Evolutionary conservation across 768 basidiomycete genomes (phyloP).

Genomic region (Mycena maculata): DNA sequence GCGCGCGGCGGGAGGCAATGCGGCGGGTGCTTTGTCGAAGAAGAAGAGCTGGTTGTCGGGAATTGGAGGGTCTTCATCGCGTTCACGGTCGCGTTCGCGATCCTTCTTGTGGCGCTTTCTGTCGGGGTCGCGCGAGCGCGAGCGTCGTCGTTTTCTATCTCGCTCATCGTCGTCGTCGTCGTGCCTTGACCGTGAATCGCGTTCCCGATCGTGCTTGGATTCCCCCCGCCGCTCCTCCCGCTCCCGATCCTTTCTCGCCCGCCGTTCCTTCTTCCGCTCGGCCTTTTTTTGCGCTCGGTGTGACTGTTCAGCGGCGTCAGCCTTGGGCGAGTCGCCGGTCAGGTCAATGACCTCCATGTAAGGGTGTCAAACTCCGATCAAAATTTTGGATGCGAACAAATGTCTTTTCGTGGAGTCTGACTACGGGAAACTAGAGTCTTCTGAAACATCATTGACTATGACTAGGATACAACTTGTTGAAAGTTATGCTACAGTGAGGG

Average conservation of each 20-base stretch:
- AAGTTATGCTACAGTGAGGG: constrained; percentile 25
- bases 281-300: neutral
- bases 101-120: constrained; percentile 14
- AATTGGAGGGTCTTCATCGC: constrained; percentile 27
- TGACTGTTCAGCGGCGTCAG: constrained; percentile 19
- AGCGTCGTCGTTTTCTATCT: constrained; percentile 34
- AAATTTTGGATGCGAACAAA: neutral
- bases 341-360: constrained; percentile 31
- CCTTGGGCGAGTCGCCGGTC: constrained; percentile 55
- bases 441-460: too few species aligned
- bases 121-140: constrained; percentile 30
- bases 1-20: constrained; percentile 43
- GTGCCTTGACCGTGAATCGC: neutral
- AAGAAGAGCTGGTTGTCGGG: constrained; percentile 52
- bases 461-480: constrained; percentile 27
- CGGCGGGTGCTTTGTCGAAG: constrained; percentile 59
- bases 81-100: neutral
- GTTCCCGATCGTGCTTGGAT: neutral
- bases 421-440: too few species aligned
- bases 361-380: constrained; percentile 9
- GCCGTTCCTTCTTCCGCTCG: neutral
- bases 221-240: neutral
- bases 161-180: constrained; percentile 28
- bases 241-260: neutral
- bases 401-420: too few species aligned